Percentiles rank a stretch among this genome's conserved stretches.
These are phyloP conservation scores for Podochytrium sp. DNA, from an alignment of 192 early-diverging fungal species.

Conservation along the genomic window DNA sequence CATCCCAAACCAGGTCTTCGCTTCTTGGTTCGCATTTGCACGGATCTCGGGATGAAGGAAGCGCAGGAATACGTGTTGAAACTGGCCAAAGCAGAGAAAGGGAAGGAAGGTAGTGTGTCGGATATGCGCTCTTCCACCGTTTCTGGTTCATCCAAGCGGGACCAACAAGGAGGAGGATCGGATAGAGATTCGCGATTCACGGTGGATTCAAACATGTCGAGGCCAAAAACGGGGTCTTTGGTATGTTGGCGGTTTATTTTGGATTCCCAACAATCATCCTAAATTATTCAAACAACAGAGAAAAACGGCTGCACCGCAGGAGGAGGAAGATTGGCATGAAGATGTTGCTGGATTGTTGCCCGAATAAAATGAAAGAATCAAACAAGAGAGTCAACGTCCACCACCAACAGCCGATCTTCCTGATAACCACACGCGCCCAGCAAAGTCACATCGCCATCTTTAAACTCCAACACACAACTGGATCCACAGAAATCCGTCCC, in stretches of 20 bases:
- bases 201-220: constrained; percentile 19
- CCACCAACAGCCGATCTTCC: constrained; percentile 1
- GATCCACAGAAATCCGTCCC: constrained; percentile 25
- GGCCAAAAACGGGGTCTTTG: neutral
- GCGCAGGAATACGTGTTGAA: constrained; percentile 56
- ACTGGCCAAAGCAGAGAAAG: constrained; percentile 49
- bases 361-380: constrained; percentile 30
- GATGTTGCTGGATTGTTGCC: constrained; percentile 46
- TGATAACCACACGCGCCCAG: neutral
- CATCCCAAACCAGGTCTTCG: constrained; percentile 45
- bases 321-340: constrained; percentile 51
- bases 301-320: neutral
- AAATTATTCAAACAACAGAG: no score
- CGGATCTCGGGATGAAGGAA: constrained; percentile 65
- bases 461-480: constrained; percentile 15
- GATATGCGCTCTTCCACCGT: no score
- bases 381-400: neutral
- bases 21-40: constrained; percentile 63
- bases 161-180: constrained; percentile 6
- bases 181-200: neutral
- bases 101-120: constrained; percentile 20
- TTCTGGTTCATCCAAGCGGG: no score
- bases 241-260: no score
- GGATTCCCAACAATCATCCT: no score
- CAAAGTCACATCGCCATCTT: neutral